phyloP scores from a whole-genome alignment of 2,329 filamentous ascomycete genomes.

The Calonectria pteridis region DNA sequence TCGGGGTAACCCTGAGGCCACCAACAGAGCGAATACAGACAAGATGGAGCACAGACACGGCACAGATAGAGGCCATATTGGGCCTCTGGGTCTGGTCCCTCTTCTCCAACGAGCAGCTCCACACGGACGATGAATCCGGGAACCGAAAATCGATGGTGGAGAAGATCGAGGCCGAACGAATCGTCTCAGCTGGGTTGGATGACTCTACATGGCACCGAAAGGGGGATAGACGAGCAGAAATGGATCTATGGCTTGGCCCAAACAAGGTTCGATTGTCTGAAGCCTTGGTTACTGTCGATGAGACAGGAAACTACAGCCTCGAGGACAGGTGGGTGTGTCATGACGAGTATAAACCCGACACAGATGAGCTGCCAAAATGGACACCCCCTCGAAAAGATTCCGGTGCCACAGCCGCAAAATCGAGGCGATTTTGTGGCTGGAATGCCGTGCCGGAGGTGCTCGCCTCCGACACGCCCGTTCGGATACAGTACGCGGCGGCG shows the following conservation, averaged over 20 bases:
- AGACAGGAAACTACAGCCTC: conserved; percentile 4
- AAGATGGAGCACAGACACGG: neutral
- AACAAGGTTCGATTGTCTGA: neutral
- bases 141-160: neutral
- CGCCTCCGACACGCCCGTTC: neutral
- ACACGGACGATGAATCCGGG: neutral
- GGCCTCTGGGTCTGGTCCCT: neutral
- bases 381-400: neutral
- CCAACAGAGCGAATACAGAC: conserved; percentile 3
- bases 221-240: neutral
- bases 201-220: neutral
- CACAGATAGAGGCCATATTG: neutral
- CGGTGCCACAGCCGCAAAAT: neutral
- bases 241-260: neutral
- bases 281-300: neutral
- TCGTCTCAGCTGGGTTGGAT: neutral
- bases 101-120: neutral
- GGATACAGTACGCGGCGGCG: neutral
- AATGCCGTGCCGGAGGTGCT: neutral
- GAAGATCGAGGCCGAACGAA: neutral
- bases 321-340: conserved; percentile 1
- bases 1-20: neutral
- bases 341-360: neutral
- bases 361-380: neutral
- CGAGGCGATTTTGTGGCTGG: neutral